Base-by-base conservation (phyloP, 2,329 filamentous ascomycete species). In the Waltergamsia citrina region DNA sequence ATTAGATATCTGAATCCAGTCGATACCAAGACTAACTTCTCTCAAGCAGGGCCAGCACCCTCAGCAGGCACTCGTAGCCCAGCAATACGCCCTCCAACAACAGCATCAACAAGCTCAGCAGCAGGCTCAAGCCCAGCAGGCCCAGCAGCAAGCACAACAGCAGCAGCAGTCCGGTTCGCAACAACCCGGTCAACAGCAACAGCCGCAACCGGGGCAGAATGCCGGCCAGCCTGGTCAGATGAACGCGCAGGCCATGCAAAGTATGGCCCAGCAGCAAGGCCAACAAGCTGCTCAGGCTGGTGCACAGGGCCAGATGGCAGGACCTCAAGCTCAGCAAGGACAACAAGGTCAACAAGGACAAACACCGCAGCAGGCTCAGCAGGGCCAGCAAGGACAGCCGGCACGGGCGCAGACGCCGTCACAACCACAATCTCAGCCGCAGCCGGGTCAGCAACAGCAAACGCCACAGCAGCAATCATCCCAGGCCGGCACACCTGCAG, bases 151-250 rank as follows among this genome's bases (percentile, higher is more conserved):
- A 32, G 45, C 53, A 14, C 60, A 49, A 11, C 54, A 53, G 36
- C 51, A 53, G 21, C 50, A 48, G 21, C 43, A 50, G 27, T 54
- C 52, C 35, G 26, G 18, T 14, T 11, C 38, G 41, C 52, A 34
- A 34, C 25, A 28, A 9, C 29, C 21, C n/a, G 34, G 37, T 29
- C 35, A 17, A 7, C 41, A 46, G 4, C 47, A 47, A 43, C 41
- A 59, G 52, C 49, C 52, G 15, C 41, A 43, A 27, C 37, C 46
- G 17, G 43, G 39, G 8, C 47, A 53, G 35, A 56, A 54, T 56
- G 63, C 57, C 17, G 63, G 62, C 15, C 70, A 74, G 40, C 60
- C 54, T 18, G 60, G 62, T 46, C 63, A 57, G 35, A 67, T 72
- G 56, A 66, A 57, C 23, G 54, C 63, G 4, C 67, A 68, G 39